Base-by-base conservation (phyloP, 768 basidiomycete genomes). In the Favolaschia claudopus region DNA sequence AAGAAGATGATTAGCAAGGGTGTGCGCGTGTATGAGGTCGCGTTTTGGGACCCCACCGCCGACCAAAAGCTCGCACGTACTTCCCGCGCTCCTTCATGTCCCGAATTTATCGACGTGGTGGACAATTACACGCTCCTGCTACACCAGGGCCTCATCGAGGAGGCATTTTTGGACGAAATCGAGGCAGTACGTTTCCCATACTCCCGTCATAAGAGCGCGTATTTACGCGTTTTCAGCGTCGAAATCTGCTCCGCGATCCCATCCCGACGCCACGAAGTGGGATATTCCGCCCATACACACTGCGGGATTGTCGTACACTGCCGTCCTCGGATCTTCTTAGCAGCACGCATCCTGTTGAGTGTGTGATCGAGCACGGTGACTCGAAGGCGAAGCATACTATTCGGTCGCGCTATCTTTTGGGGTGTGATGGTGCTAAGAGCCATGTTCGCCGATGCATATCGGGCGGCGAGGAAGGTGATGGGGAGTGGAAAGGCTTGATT, bases 371-470 rank as follows among this genome's bases (percentile, higher is more conserved):
- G 46, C 54, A 64, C 20, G 54, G 44, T 19, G 45, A 60, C 36
- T 48, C 58, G 10, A 64, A 64, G 24, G 44, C 34, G n/a, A 56
- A 44, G 27, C 54, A 60, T 55, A 60, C 58, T 17, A 53, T 64
- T 37, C 63, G 63, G 27, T 60, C 63, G 3, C 54, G 63, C 24
- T 42, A 40, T 25, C 25, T 48, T 32, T 24, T 43, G 7, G 62
- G 58, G 28, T 67, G 44, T 32, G 22, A 54, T 76, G 78, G 78
- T 9, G 79, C 80, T 3, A 81, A 80, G 57, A 81, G 80, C 6
- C 79, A 76, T 73, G 80, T 83, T 6, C 73, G 82, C 10, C 33
- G 60, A 15, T 65, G 59, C 43, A 61, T 65, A 15, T 53, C 63
- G 24, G 63, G 63, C 38, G 63, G 63, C 9, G 17, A 60, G 22